Evolutionary conservation across 495 filamentous ascomycete genomes (phyloP).

Genomic region (Parachaetomium inaequale): DNA sequence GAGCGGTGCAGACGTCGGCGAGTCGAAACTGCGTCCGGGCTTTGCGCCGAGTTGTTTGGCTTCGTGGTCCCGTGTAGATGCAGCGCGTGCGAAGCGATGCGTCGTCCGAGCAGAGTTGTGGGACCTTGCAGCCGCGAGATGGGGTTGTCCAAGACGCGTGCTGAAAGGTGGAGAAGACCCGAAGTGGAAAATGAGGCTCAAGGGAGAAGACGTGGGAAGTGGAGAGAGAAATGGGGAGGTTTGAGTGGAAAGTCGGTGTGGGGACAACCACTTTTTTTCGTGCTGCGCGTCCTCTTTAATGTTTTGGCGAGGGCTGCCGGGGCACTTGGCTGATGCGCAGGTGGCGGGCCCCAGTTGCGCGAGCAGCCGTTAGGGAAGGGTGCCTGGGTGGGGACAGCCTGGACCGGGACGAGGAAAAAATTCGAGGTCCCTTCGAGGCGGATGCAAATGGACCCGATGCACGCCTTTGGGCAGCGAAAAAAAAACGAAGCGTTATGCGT

Average conservation of each 20-base stretch:
- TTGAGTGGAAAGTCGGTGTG: conserved; percentile 36
- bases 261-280: conserved; percentile 29
- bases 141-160: conserved; percentile 23
- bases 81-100: conserved; percentile 17
- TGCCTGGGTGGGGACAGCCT: conserved; percentile 19
- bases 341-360: conserved; percentile 25
- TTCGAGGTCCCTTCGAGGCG: conserved; percentile 12
- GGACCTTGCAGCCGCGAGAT: conserved; percentile 23
- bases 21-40: background rate
- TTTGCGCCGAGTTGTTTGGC: background rate
- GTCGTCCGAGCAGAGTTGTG: conserved; percentile 17
- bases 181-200: conserved; percentile 38
- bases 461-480: background rate
- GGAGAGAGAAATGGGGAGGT: conserved; percentile 38
- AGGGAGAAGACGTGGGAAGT: conserved; percentile 33
- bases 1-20: background rate
- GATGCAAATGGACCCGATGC: conserved; percentile 2
- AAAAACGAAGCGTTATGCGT: conserved; percentile 9
- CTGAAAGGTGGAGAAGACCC: conserved; percentile 30
- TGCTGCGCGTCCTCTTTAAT: conserved; percentile 32
- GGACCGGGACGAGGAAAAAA: conserved; percentile 22
- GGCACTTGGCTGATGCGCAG: conserved; percentile 31
- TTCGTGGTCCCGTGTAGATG: background rate
- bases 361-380: conserved; percentile 26
- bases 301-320: conserved; percentile 30